Conservation (phyloP, 331 rosid genomes). For the Malus hybrid region DNA sequence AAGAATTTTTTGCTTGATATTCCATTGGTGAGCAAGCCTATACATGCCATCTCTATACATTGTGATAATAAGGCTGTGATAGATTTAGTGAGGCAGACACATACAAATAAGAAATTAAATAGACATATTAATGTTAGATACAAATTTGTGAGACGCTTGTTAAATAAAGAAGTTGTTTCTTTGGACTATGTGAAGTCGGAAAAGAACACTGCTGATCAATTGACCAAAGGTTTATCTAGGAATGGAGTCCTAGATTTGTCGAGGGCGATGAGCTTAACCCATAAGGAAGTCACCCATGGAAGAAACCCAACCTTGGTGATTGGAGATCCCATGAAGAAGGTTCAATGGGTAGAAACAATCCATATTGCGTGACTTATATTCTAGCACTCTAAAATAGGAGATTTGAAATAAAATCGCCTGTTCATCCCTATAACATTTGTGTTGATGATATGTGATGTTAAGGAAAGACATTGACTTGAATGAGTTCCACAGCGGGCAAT, state of each 20-base stretch:
- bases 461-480: background rate
- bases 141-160: background rate
- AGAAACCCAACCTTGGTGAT: too few relatives aligned
- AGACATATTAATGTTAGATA: background rate
- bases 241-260: background rate
- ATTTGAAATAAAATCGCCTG: background rate
- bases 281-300: too few relatives aligned
- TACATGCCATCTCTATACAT: background rate
- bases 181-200: background rate
- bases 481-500: background rate
- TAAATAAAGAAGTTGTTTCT: background rate
- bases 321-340: too few relatives aligned
- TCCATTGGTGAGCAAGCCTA: background rate
- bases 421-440: background rate
- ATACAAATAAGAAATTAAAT: background rate
- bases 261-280: too few relatives aligned
- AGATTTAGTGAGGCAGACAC: background rate
- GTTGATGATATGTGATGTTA: too few relatives aligned
- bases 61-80: background rate
- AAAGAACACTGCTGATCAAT: background rate
- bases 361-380: background rate
- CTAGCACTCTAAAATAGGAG: background rate
- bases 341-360: too few relatives aligned
- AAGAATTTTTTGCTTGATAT: background rate
- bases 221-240: background rate